Evolutionary conservation across 257 asterid genomes (phyloP), one percentile per base, ranked within the genome.

Genomic region (Solanum bulbocastanum): DNA sequence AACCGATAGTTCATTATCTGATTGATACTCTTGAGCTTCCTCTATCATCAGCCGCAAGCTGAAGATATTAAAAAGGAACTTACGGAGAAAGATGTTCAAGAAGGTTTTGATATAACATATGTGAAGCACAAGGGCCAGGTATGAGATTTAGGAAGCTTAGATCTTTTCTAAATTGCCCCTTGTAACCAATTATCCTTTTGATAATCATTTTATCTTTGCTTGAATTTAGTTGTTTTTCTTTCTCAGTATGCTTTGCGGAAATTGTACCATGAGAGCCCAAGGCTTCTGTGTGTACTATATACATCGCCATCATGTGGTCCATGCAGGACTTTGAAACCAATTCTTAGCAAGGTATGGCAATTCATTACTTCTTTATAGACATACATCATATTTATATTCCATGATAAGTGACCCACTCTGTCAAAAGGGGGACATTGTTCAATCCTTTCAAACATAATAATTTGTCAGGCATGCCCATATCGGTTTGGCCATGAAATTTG

Each of bases 241-340:
- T 88, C 88, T 92, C 95, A 97, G 99, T 97, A 97, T 93, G 98
- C 99, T 52, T 92, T 96, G 73, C 93, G 99, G 87, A 97, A 97
- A 90, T 91, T 95, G 93, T 97, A 97, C 87, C 99, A 97, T 90
- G 98, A 94, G 90, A 97, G 99, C 91, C 94, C 98, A 23, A 91
- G 99, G 88, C 91, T 97, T 40, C 42, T 97, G 37, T 94, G 97
- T 66, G 98, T 97, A 44, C 93, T 97, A 37, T 97, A 97, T 89
- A 95, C 99, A 3, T 37, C 99, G 14, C 99, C 99, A 3, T 93
- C 99, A 60, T 97, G 99, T 79, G 99, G 99, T 82, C 99, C 99
- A 76, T 97, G 99, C 87, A 91, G 99, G 89, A 97, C 99, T 37
- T 89, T 97, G 97, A 97, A 97, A 92, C 99, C 99, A 60, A 97